Conservation (phyloP, 495 filamentous ascomycete species). For the Parachaetomium inaequale region DNA sequence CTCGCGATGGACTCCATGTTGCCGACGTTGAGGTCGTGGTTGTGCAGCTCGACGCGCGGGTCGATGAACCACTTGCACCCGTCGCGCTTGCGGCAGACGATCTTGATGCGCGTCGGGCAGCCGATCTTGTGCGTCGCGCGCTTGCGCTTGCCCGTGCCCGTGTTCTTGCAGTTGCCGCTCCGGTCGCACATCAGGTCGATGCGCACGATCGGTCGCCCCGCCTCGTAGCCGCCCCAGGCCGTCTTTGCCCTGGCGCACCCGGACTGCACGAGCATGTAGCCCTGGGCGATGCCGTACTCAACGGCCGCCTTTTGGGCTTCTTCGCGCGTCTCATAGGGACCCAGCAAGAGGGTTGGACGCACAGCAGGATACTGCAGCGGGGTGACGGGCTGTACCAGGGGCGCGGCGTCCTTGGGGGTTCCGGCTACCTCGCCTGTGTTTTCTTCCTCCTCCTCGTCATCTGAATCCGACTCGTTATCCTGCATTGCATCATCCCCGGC, state of each 20-base stretch:
- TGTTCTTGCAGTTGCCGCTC: slow-evolving; percentile 28
- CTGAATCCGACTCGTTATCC: too few species aligned
- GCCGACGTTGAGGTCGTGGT: slow-evolving; percentile 28
- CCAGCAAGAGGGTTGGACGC: slow-evolving; percentile 26
- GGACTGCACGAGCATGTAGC: slow-evolving; percentile 28
- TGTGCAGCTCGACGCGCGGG: slow-evolving; percentile 28
- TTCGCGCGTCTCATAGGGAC: slow-evolving; percentile 28
- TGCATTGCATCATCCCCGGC: too few species aligned
- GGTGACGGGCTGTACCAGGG: slow-evolving; percentile 18
- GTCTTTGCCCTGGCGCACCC: slow-evolving; percentile 23
- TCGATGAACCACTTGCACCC: slow-evolving; percentile 34
- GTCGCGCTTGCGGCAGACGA: slow-evolving; percentile 27
- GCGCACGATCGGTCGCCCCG: slow-evolving; percentile 19
- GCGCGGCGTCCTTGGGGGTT: slow-evolving; percentile 10
- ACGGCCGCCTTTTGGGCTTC: slow-evolving; percentile 16
- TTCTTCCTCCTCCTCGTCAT: too few species aligned
- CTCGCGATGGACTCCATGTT: slow-evolving; percentile 27
- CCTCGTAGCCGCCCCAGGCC: slow-evolving; percentile 13
- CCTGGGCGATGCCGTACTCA: slow-evolving; percentile 31
- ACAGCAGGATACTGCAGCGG: slow-evolving; percentile 24
- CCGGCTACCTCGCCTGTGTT: too few species aligned
- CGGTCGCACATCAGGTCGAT: slow-evolving; percentile 31
- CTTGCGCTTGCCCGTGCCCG: slow-evolving; percentile 28
- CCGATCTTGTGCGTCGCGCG: slow-evolving; percentile 25
- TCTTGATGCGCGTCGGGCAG: slow-evolving; percentile 28